Base-by-base conservation (phyloP, 495 filamentous ascomycete genomes). In the Articulospora tetracladia region DNA sequence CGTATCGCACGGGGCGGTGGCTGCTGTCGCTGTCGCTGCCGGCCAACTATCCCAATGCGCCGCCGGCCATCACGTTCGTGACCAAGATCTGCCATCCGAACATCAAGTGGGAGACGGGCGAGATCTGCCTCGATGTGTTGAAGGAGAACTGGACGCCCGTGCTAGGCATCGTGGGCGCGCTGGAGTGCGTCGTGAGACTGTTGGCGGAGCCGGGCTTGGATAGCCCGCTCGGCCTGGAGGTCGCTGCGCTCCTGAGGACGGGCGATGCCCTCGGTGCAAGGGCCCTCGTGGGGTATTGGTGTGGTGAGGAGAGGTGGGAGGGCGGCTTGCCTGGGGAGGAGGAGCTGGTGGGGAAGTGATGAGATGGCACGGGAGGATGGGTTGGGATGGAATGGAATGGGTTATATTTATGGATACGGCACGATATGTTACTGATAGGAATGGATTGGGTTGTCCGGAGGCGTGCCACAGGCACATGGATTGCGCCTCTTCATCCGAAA, bases 41-140 rank as follows among this genome's bases (percentile, higher is more conserved):
- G 0, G 59, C 81, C 0, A 85, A 79, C 51, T 98, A 98, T 77
- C 94, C 94, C 0, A 76, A 86, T 36, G 61, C 79, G 2, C 90
- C 94, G 8, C 94, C 94, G 0, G 77, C 73, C 12, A 88, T 98
- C 61, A 76, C 64, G 44, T 98, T 98, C 76, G 73, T 77, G 1
- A 98, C 91, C 26, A 82, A 82, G 51, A 85, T 94, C 64, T 92
- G 88, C 66, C 93, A 97, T 73, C 86, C 93, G 11, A 97, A 97
- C 74, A 81, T 97, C 24, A 79, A 80, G 59, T 86, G 91, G 68
- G 77, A 83, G 63, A 92, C 86, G 3, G 94, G 94, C 66, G 90
- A 97, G 70, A 94, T 98, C 70, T 98, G 94, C 67, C 82, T 98
- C 13, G 93, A 96, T 61, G 78, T 98, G 57, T 74, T 98, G 47